A percentile compares a stretch with the other conserved stretches of the same genome.
Evolutionary conservation across 1,284 basidiomycete genomes (phyloP).

Genomic region (Leccinum laetum): DNA sequence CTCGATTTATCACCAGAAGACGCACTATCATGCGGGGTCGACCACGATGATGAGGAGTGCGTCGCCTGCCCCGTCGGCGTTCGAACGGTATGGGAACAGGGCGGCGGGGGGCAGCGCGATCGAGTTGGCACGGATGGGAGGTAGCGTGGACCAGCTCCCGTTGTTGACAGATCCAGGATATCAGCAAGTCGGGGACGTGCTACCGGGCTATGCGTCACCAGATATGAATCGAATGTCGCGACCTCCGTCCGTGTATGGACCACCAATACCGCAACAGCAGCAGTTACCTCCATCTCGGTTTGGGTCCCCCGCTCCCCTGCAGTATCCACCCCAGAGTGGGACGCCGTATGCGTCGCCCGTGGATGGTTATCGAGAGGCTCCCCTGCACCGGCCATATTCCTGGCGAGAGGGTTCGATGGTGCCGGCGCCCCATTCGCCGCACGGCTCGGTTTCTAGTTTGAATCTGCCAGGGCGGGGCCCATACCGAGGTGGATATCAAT

Average conservation of each 20-base stretch:
- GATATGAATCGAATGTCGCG: slow-evolving; percentile 14
- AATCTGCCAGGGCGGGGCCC: slow-evolving; percentile 36
- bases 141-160: slow-evolving; percentile 52
- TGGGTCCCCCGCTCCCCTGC: slow-evolving; percentile 18
- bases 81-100: slow-evolving; percentile 56
- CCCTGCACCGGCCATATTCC: slow-evolving; percentile 47
- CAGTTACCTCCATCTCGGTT: slow-evolving; percentile 11
- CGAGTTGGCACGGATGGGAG: slow-evolving; percentile 47
- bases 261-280: slow-evolving; percentile 15
- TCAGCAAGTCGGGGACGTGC: slow-evolving; percentile 27
- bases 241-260: slow-evolving; percentile 32
- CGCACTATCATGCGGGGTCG: slow-evolving; percentile 41
- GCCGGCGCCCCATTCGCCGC: neutral
- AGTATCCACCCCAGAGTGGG: slow-evolving; percentile 31
- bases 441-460: slow-evolving; percentile 19
- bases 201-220: slow-evolving; percentile 25
- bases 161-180: slow-evolving; percentile 42
- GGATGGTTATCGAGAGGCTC: slow-evolving; percentile 43
- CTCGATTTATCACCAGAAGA: slow-evolving; percentile 42
- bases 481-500: slow-evolving; percentile 32
- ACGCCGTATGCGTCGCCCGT: slow-evolving; percentile 21
- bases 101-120: slow-evolving; percentile 45
- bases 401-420: slow-evolving; percentile 15
- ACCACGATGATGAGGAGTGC: slow-evolving; percentile 33
- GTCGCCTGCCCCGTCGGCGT: slow-evolving; percentile 46